Evolutionary conservation across 306 rosid genomes (phyloP).

Genomic region (Arachis hypogaea): DNA sequence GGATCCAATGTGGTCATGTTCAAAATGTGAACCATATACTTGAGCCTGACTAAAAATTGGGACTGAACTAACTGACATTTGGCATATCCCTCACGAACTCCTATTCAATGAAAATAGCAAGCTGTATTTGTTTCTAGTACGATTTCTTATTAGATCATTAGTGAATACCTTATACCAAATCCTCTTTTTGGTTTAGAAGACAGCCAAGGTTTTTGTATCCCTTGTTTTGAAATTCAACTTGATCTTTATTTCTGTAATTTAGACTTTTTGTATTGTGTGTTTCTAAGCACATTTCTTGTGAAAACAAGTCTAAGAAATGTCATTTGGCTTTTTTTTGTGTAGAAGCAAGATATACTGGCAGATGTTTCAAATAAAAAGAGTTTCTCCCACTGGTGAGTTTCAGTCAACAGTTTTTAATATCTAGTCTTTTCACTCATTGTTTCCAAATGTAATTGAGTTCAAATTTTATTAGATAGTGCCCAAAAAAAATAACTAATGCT

Average conservation of each 20-base stretch:
- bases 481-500: neutral
- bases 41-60: slow-evolving; percentile 18
- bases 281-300: neutral
- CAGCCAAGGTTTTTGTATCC: neutral
- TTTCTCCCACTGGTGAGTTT: slow-evolving; percentile 50
- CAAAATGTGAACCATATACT: neutral
- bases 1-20: neutral
- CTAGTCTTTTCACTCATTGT: neutral
- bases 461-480: neutral
- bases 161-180: neutral
- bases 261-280: slow-evolving; percentile 7
- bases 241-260: neutral
- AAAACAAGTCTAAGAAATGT: neutral
- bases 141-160: neutral
- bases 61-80: slow-evolving; percentile 31
- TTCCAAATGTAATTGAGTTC: neutral
- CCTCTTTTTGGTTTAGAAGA: neutral
- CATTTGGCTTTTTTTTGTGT: slow-evolving; percentile 31
- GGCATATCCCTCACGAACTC: slow-evolving; percentile 27
- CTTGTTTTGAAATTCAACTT: slow-evolving; percentile 20
- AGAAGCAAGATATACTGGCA: slow-evolving; percentile 41
- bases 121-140: neutral
- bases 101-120: slow-evolving; percentile 20
- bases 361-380: slow-evolving; percentile 55
- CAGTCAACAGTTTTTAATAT: slow-evolving; percentile 28